These are phyloP conservation scores for Tulasnella calospora DNA, from an alignment of 768 basidiomycete genomes.

Conservation along the genomic window DNA sequence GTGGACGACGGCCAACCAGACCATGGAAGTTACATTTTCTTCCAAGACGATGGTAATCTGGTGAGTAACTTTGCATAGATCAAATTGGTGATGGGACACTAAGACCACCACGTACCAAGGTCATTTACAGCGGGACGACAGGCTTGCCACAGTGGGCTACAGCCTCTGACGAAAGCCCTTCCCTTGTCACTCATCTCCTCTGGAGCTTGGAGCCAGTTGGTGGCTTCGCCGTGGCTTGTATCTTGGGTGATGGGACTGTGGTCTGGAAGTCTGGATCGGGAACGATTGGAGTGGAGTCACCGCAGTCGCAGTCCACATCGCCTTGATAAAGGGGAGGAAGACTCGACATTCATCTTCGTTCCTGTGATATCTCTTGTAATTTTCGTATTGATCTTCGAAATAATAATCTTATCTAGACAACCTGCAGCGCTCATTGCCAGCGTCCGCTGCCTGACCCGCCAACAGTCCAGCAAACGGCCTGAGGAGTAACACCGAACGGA, in stretches of 20 bases:
- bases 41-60: conserved; percentile 32
- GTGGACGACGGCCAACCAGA: conserved; percentile 16
- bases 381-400: too few species aligned
- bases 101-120: not conserved
- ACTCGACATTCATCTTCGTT: not conserved
- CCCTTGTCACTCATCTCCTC: not conserved
- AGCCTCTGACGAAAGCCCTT: not conserved
- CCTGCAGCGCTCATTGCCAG: too few species aligned
- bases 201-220: not conserved
- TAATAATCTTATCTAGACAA: too few species aligned
- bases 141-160: not conserved
- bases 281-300: not conserved
- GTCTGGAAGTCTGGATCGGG: not conserved
- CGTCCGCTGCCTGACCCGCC: too few species aligned
- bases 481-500: not conserved
- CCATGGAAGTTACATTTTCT: conserved; percentile 24
- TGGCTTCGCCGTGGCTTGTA: not conserved
- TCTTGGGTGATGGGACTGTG: not conserved
- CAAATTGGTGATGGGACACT: not conserved
- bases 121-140: conserved; percentile 11
- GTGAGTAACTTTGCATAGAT: conserved; percentile 11
- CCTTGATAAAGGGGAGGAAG: not conserved
- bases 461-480: too few species aligned
- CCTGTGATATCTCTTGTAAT: not conserved
- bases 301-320: not conserved